These are phyloP conservation scores for Dryas integrifolia DNA, from an alignment of 331 rosid genomes.

Conservation along the genomic window DNA sequence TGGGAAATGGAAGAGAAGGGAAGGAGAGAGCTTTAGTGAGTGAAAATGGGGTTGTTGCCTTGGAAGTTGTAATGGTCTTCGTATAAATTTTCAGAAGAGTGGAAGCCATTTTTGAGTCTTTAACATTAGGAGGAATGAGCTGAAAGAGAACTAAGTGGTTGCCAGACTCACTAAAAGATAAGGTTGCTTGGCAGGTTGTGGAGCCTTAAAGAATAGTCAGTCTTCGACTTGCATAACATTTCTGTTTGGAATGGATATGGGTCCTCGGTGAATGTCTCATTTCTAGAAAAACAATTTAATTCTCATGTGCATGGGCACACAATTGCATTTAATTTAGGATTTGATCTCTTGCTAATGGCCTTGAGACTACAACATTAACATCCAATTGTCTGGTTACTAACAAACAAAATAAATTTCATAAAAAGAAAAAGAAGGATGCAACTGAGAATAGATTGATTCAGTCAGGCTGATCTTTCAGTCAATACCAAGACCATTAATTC, in stretches of 20 bases:
- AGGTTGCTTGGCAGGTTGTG: constrained; percentile 20
- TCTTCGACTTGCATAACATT: background rate
- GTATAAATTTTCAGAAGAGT: constrained; percentile 36
- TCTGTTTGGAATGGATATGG: background rate
- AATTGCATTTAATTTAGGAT: background rate
- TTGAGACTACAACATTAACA: no score
- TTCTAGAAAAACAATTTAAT: no score
- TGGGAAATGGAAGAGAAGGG: constrained; percentile 34
- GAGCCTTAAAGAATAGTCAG: background rate
- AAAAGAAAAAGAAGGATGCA: no score
- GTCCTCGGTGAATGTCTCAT: background rate
- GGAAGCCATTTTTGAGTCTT: constrained; percentile 53
- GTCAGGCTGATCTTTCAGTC: no score
- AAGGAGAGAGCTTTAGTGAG: constrained; percentile 29
- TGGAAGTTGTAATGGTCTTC: constrained; percentile 30
- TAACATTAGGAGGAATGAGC: background rate
- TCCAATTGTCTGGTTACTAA: no score
- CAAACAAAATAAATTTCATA: no score
- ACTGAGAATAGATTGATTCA: no score
- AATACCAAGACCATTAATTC: no score
- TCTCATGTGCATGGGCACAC: background rate
- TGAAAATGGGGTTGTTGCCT: constrained; percentile 29
- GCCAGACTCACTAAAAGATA: constrained; percentile 32
- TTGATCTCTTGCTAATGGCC: background rate
- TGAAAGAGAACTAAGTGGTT: background rate